These are phyloP conservation scores for Eucalyptus camaldulensis DNA, from an alignment of 345 rosid species.

Conservation along the genomic window DNA sequence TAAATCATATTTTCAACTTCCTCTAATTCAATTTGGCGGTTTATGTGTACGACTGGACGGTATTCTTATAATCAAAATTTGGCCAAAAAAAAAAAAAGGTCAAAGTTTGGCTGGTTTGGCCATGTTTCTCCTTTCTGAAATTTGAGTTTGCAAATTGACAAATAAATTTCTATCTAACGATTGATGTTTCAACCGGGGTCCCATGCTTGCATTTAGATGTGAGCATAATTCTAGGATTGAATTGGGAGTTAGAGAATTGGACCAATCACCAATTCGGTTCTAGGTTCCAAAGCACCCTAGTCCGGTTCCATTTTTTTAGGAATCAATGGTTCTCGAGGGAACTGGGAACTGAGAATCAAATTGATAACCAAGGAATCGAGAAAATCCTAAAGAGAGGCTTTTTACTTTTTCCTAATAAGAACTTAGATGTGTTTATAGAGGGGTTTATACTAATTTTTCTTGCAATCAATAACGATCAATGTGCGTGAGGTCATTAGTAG, in stretches of 20 bases:
- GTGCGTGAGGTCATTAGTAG: background rate
- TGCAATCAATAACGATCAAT: background rate
- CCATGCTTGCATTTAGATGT: background rate
- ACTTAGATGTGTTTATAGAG: background rate
- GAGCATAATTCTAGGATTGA: too few relatives aligned
- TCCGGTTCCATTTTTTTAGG: too few relatives aligned
- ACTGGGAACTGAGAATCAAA: too few relatives aligned
- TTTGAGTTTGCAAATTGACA: background rate
- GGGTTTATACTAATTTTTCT: background rate
- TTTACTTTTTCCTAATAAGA: too few relatives aligned
- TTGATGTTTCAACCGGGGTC: background rate
- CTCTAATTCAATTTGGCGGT: background rate
- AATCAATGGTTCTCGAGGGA: accelerated
- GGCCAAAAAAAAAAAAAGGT: too few relatives aligned
- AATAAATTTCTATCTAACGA: background rate
- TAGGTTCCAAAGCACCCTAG: too few relatives aligned
- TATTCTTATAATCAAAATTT: background rate
- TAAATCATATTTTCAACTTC: background rate
- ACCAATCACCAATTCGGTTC: accelerated
- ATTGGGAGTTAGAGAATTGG: too few relatives aligned
- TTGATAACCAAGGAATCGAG: too few relatives aligned
- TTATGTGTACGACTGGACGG: background rate
- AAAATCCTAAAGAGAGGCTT: background rate
- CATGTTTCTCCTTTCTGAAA: background rate
- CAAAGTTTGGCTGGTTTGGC: background rate